Evolutionary conservation across 345 rosid genomes (phyloP).

Genomic region (Brassica nigra): DNA sequence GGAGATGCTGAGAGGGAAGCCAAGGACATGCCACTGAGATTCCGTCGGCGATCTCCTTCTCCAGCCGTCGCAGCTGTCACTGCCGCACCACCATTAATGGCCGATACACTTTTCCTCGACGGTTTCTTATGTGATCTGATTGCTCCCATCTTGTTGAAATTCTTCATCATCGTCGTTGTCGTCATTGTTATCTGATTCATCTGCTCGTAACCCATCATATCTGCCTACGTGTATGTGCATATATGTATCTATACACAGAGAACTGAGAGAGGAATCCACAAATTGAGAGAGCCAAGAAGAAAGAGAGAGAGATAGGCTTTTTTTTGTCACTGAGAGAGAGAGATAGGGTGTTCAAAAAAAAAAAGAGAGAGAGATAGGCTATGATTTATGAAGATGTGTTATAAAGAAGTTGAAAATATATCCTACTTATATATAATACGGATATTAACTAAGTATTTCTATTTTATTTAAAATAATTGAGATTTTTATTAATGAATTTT

Average conservation of each 20-base stretch:
- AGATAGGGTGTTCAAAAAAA: no score
- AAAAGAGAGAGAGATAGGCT: background rate
- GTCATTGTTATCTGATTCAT: constrained; percentile 45
- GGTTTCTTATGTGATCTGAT: constrained; percentile 38
- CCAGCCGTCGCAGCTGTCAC: constrained; percentile 11
- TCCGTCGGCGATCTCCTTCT: constrained; percentile 35
- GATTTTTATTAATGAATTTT: no score
- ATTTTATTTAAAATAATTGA: no score
- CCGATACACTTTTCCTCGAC: constrained; percentile 21
- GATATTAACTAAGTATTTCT: no score
- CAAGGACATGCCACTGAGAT: constrained; percentile 64
- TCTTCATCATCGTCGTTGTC: constrained; percentile 33
- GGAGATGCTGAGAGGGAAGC: constrained; percentile 62
- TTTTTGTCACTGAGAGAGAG: no score
- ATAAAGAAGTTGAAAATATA: constrained; percentile 8
- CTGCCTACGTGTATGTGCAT: constrained; percentile 26
- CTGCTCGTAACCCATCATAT: constrained; percentile 42
- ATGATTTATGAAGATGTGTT: constrained; percentile 1
- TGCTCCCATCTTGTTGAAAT: constrained; percentile 20
- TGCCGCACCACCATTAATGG: constrained; percentile 24
- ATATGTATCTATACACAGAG: constrained; percentile 8
- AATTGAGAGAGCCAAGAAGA: background rate
- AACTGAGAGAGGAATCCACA: background rate
- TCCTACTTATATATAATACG: background rate
- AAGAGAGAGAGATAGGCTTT: no score